These are phyloP conservation scores for Prunus yedoensis DNA, from an alignment of 331 rosid genomes.

Conservation along the genomic window DNA sequence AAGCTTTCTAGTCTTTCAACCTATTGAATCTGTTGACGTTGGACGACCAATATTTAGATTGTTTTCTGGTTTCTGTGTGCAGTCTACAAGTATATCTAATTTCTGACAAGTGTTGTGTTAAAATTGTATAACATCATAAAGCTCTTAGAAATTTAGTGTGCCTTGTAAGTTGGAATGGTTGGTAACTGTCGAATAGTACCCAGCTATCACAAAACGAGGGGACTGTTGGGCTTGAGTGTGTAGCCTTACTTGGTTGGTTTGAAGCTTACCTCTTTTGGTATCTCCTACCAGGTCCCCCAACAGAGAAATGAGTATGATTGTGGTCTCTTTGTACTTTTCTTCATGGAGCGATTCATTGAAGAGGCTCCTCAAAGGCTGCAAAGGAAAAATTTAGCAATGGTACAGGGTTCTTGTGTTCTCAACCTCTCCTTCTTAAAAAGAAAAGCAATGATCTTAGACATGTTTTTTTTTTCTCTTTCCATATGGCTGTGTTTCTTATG, in stretches of 20 bases:
- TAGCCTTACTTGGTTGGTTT: constrained; percentile 1
- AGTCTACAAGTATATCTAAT: background rate
- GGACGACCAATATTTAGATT: background rate
- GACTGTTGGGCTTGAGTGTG: background rate
- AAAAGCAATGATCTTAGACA: background rate
- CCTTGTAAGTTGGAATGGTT: background rate
- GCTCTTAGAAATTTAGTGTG: background rate
- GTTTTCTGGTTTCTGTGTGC: constrained; percentile 7
- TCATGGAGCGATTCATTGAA: constrained; percentile 83
- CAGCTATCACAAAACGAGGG: background rate
- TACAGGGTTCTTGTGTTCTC: constrained; percentile 21
- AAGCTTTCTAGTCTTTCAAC: background rate
- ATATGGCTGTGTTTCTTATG: constrained; percentile 8
- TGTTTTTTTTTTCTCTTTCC: background rate
- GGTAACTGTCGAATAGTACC: background rate
- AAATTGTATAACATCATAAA: constrained; percentile 1
- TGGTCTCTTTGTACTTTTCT: constrained; percentile 86
- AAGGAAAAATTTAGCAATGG: constrained; percentile 73
- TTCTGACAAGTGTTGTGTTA: background rate
- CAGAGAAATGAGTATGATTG: constrained; percentile 94
- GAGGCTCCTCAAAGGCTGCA: constrained; percentile 78
- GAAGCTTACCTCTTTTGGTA: constrained; percentile 10
- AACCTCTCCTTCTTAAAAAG: background rate
- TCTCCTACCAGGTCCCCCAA: constrained; percentile 83
- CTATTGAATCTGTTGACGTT: background rate